These are phyloP conservation scores for Leccinellum rugosiceps DNA, from an alignment of 768 basidiomycete genomes.

Conservation along the genomic window DNA sequence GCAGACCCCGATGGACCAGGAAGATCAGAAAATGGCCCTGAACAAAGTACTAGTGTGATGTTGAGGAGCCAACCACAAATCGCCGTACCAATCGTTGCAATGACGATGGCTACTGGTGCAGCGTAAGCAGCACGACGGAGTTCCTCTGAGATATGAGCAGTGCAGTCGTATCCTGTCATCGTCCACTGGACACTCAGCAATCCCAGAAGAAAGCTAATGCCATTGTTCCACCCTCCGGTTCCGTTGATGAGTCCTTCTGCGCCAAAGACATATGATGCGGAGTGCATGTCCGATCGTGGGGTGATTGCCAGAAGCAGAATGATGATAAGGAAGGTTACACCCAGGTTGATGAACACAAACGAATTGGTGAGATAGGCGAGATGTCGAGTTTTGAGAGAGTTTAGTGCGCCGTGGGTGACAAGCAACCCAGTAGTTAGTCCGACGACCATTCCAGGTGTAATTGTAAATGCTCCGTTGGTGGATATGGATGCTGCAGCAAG, in stretches of 20 bases:
- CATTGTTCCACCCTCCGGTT: constrained; percentile 41
- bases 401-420: constrained; percentile 39
- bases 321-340: constrained; percentile 40
- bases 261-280: constrained; percentile 55
- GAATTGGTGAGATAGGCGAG: constrained; percentile 33
- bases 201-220: constrained; percentile 44
- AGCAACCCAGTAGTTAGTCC: constrained; percentile 41
- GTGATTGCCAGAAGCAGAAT: constrained; percentile 44
- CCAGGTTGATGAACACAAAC: constrained; percentile 46
- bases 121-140: constrained; percentile 52
- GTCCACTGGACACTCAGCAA: constrained; percentile 48
- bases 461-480: constrained; percentile 32
- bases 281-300: constrained; percentile 51
- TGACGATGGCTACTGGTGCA: constrained; percentile 42
- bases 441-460: constrained; percentile 39
- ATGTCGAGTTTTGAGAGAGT: constrained; percentile 41
- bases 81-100: constrained; percentile 44
- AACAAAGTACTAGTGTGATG: constrained; percentile 58
- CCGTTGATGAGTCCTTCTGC: constrained; percentile 37
- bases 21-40: constrained; percentile 45
- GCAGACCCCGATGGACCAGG: constrained; percentile 53
- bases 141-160: constrained; percentile 38
- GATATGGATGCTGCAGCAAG: constrained; percentile 26
- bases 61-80: constrained; percentile 65
- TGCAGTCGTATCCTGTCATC: constrained; percentile 35